A percentile compares a stretch with the other conserved stretches of the same genome.
Evolutionary conservation across 2,329 filamentous ascomycete genomes (phyloP).

Genomic region (Fusarium poae): DNA sequence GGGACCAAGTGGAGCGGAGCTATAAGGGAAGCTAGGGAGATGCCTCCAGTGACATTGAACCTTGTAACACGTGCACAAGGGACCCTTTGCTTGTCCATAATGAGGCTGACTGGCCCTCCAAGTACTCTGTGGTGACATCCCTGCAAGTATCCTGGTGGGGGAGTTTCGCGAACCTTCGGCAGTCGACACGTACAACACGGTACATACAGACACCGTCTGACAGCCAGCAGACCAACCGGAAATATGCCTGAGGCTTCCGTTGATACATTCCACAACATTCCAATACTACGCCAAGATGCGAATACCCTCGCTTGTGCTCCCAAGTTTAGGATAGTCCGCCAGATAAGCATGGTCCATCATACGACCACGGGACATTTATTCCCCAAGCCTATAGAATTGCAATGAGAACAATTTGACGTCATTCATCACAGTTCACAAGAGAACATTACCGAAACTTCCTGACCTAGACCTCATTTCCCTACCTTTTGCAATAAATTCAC

Average conservation of each 20-base stretch:
- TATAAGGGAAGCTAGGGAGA: slow-evolving; percentile 5
- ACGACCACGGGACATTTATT: neutral
- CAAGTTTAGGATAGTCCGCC: neutral
- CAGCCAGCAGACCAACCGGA: neutral
- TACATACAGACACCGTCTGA: neutral
- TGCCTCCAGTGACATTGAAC: slow-evolving; percentile 31
- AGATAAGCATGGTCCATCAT: slow-evolving; percentile 9
- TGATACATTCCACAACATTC: slow-evolving; percentile 9
- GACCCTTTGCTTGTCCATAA: neutral
- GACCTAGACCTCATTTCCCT: slow-evolving; percentile 10
- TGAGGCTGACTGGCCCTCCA: neutral
- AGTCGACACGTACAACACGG: neutral
- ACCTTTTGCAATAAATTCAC: neutral
- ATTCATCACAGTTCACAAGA: slow-evolving; percentile 10
- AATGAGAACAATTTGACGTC: slow-evolving; percentile 36
- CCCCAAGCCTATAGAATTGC: neutral
- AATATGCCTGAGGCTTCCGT: slow-evolving; percentile 24
- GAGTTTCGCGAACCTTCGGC: slow-evolving; percentile 36
- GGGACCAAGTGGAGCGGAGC: slow-evolving; percentile 21
- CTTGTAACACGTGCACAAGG: slow-evolving; percentile 21
- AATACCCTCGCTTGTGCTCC: slow-evolving; percentile 25
- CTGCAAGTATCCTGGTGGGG: slow-evolving; percentile 12
- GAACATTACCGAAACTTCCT: slow-evolving; percentile 23
- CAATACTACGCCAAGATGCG: neutral
- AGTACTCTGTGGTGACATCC: neutral